Evolutionary conservation across 2,329 filamentous ascomycete species (phyloP), one percentile per base, ranked within the genome.

Genomic region (Diaporthe australafricana): DNA sequence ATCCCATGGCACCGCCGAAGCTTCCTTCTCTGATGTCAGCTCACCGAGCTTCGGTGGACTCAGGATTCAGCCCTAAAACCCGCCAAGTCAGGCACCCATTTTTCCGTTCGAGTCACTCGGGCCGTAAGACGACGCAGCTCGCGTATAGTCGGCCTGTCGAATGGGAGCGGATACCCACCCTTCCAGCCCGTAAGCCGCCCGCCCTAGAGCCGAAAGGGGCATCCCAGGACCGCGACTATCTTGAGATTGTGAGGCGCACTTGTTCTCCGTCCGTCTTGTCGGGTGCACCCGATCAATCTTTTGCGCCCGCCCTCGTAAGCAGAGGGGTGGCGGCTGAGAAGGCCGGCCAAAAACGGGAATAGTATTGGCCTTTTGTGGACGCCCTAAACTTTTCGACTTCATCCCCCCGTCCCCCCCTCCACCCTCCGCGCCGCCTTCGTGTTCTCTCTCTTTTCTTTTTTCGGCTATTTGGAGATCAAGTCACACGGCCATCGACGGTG

Each of bases 11-110:
- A 52, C 52, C 32, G 32, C 67, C 53, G 56, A 20, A 65, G 60
- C 60, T 69, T 60, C n/a, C 47, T 60, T 47, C 53, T 69, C 67
- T 69, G 67, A 69, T 69, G 67, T 69, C 67, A 69, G 67, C 67
- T 60, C 53, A 48, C 60, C 42, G 60, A 65, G 60, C 30, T n/a
- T 45, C 42, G 42, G 42, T 69, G 25, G 42, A 35, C 57, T 69
- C 42, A 69, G 53, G 30, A 60, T 69, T 69, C 67, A 69, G 67
- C 67, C 67, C 67, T 69, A 69, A 42, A 35, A 14, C 27, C 42
- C 53, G 67, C 67, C 53, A 42, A 60, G 66, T 69, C 67, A 69
- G 67, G 47, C 47, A 60, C 67, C 67, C 50, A 55, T 35, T 35
- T 57, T 56, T 20, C 53, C 53, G 17, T 55, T 60, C 56, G 67